Percentiles rank a stretch among this genome's conserved stretches.
Conservation (phyloP, 371 early-diverging fungal species). For the Mortierella sp. region DNA sequence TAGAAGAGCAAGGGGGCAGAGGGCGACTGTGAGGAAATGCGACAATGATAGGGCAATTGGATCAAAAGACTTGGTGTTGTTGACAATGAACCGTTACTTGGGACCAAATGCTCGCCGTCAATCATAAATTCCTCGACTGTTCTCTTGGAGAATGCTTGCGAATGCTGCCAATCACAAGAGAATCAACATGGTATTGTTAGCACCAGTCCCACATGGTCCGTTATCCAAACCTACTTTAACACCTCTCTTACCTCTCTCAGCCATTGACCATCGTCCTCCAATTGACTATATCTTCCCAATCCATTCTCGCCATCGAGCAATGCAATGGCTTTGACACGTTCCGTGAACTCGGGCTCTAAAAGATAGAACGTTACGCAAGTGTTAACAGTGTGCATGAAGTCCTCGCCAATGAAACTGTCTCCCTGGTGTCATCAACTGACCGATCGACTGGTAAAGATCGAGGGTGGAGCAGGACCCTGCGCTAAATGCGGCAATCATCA, state of each 20-base stretch:
- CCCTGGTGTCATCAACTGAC: not conserved
- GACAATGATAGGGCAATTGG: not conserved
- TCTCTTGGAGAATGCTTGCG: conserved; percentile 1
- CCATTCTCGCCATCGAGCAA: conserved; percentile 24
- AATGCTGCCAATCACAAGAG: conserved; percentile 1
- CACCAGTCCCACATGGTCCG: not conserved
- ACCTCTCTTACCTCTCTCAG: conserved; percentile 12
- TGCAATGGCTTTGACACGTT: conserved; percentile 23
- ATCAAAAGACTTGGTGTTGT: not conserved
- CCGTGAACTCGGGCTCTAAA: conserved; percentile 19
- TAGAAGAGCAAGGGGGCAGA: not conserved
- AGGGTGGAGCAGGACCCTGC: conserved; percentile 29
- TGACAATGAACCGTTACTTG: not conserved
- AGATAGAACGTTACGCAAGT: not conserved
- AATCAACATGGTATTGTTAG: not conserved
- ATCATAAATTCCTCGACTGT: not conserved
- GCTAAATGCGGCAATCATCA: conserved; percentile 39
- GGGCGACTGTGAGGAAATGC: not conserved
- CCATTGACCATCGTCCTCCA: conserved; percentile 12
- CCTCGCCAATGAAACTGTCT: not conserved
- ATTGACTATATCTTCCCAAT: not conserved
- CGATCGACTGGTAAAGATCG: conserved; percentile 9
- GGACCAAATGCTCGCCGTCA: not conserved
- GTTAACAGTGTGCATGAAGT: not conserved
- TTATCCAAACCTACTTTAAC: not conserved